Evolutionary conservation across 2,329 filamentous ascomycete genomes (phyloP).

Genomic region (Spiromastix sp.): DNA sequence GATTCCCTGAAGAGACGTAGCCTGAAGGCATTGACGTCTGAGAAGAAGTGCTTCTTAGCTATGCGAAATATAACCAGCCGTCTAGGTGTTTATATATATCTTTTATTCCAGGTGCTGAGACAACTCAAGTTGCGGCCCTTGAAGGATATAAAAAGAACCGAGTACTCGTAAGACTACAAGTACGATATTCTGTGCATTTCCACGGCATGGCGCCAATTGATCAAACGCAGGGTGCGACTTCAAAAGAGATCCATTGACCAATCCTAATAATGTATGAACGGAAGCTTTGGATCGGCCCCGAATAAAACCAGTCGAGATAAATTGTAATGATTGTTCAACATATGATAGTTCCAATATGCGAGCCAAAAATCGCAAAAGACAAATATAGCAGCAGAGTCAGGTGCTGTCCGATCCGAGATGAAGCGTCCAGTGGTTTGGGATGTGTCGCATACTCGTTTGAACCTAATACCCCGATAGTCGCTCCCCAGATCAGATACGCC

Average conservation of each 20-base stretch:
- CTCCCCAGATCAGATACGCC: too few species aligned
- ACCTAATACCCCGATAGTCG: too few species aligned
- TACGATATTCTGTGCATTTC: too few species aligned
- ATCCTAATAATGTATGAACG: not conserved
- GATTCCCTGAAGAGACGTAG: not conserved
- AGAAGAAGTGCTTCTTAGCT: not conserved
- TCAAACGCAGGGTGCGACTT: too few species aligned
- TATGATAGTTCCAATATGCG: not conserved
- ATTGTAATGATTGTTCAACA: too few species aligned
- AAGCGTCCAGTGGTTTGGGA: slow-evolving; percentile 4
- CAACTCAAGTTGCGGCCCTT: too few species aligned
- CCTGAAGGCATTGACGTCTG: not conserved
- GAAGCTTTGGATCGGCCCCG: not conserved
- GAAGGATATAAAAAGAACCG: too few species aligned
- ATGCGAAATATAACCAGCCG: not conserved
- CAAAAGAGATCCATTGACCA: not conserved
- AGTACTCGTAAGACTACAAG: too few species aligned
- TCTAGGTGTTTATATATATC: too few species aligned
- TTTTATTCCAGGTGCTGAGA: too few species aligned
- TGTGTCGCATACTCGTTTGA: slow-evolving; percentile 6
- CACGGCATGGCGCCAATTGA: too few species aligned
- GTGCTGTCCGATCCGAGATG: not conserved
- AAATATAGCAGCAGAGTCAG: not conserved
- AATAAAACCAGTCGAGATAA: too few species aligned
- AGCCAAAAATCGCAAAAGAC: not conserved